A percentile compares a stretch with the other conserved stretches of the same genome.
Evolutionary conservation across 2,329 filamentous ascomycete genomes (phyloP).

Genomic region (Tolypocladium tundrense): DNA sequence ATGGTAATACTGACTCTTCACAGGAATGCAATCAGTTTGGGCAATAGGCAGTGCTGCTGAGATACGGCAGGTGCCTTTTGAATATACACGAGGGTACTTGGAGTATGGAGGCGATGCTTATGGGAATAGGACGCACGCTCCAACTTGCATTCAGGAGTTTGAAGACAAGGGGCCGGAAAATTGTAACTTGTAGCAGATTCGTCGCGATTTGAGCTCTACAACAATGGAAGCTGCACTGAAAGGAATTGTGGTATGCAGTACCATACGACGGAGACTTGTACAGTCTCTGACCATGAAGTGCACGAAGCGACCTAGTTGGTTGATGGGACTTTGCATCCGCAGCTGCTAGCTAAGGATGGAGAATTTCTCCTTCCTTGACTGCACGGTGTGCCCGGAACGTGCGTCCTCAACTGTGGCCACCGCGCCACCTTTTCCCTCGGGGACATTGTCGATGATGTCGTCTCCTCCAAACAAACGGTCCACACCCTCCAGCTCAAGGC

Average conservation of each 20-base stretch:
- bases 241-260: too few relatives aligned
- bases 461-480: constrained; percentile 15
- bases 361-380: background rate
- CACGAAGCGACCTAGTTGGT: too few relatives aligned
- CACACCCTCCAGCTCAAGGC: constrained; percentile 32
- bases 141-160: background rate
- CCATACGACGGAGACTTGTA: too few relatives aligned
- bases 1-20: background rate
- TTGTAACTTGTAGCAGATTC: too few relatives aligned
- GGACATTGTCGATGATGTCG: constrained; percentile 8
- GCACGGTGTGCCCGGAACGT: background rate
- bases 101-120: constrained; percentile 34
- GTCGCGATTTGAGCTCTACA: too few relatives aligned
- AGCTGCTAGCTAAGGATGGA: background rate
- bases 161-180: background rate
- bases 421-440: background rate
- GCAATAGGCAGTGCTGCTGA: constrained; percentile 13
- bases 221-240: too few relatives aligned
- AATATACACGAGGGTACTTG: constrained; percentile 29
- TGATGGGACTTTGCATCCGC: background rate
- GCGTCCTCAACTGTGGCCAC: background rate
- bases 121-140: constrained; percentile 20
- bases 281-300: too few relatives aligned
- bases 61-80: constrained; percentile 10
- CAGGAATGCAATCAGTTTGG: constrained; percentile 15